Base-by-base conservation (phyloP, 371 early-diverging fungal genomes). In the Smittium mucronatum region DNA sequence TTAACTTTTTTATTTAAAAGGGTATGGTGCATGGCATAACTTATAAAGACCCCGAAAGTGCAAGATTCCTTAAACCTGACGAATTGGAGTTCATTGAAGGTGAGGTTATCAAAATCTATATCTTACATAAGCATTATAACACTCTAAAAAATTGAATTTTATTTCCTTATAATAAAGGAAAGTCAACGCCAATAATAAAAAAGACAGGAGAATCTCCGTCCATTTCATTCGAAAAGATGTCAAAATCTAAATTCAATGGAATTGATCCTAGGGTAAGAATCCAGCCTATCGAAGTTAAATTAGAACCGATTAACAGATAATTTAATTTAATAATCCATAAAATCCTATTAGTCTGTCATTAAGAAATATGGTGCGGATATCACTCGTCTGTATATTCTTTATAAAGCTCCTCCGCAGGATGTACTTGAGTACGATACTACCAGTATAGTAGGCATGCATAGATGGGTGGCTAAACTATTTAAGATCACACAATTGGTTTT, bases 1-100 rank as follows among this genome's bases (percentile, higher is more conserved):
- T n/a, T 11, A 47, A 47, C 47, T 47, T 47, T 47, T 47, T 47
- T 11, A 47, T 34, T 34, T 34, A 34, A 59, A 60, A 92, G 83
- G 97, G 97, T 0, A 95, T 96, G 97, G 97, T 96, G 1, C 92
- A 91, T 64, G 93, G 92, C 0, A 82, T 82, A 70, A 94, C 95
- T 0, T 88, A 84, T 71, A 90, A 89, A 71, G 89, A 91, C 73
- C 88, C 90, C 0, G 70, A 70, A 1, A 89, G 88, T 0, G 89
- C 87, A 29, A 76, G 89, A n/a, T 96, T 92, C 73, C 79, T 95
- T 58, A 88, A 83, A 63, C 88, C 87, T 0, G 84, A 86, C 0
- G 94, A 94, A 66, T 81, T 94, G 0, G 90, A 88, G 16, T 68
- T 36, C 1, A 64, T 82, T 85, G 85, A 73, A 75, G 79, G 30